Evolutionary conservation across 2,329 filamentous ascomycete genomes (phyloP).

Genomic region (Waltergamsia citrina): DNA sequence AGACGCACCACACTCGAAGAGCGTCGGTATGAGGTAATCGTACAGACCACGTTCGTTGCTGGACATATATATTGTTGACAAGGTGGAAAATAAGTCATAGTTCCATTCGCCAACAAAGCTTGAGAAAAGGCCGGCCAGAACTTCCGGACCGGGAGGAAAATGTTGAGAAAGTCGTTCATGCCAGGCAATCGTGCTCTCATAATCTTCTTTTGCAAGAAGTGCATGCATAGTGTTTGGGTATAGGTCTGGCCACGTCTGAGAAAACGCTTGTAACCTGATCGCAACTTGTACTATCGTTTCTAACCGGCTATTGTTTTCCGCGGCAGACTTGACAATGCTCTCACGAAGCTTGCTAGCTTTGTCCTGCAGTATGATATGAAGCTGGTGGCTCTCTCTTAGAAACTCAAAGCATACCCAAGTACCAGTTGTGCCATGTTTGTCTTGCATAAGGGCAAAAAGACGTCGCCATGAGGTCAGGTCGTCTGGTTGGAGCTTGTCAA

Average conservation of each 20-base stretch:
- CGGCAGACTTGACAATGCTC: conserved; percentile 17
- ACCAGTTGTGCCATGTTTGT: conserved; percentile 1
- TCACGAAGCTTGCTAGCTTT: conserved; percentile 17
- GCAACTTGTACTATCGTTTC: conserved; percentile 11
- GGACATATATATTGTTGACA: conserved; percentile 34
- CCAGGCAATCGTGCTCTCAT: conserved; percentile 32
- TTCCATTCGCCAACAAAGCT: conserved; percentile 29
- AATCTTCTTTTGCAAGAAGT: conserved; percentile 28
- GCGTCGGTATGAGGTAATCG: conserved; percentile 38
- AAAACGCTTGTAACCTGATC: conserved; percentile 21
- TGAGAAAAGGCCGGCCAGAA: conserved; percentile 32
- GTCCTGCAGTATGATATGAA: conserved; percentile 10
- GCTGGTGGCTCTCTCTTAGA: not conserved
- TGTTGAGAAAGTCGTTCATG: conserved; percentile 32
- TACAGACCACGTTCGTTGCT: conserved; percentile 35
- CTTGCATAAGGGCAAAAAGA: conserved; percentile 2
- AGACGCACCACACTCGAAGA: conserved; percentile 37
- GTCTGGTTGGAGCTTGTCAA: not conserved
- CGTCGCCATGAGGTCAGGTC: not conserved
- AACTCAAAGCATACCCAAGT: conserved; percentile 5
- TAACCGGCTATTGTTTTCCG: conserved; percentile 13
- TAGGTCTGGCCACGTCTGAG: conserved; percentile 37
- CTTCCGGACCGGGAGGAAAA: conserved; percentile 29
- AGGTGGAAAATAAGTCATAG: conserved; percentile 23
- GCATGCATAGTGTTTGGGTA: conserved; percentile 36